Conservation (phyloP, 2,329 filamentous ascomycete genomes). For the Sodiomyces alkalinus region DNA sequence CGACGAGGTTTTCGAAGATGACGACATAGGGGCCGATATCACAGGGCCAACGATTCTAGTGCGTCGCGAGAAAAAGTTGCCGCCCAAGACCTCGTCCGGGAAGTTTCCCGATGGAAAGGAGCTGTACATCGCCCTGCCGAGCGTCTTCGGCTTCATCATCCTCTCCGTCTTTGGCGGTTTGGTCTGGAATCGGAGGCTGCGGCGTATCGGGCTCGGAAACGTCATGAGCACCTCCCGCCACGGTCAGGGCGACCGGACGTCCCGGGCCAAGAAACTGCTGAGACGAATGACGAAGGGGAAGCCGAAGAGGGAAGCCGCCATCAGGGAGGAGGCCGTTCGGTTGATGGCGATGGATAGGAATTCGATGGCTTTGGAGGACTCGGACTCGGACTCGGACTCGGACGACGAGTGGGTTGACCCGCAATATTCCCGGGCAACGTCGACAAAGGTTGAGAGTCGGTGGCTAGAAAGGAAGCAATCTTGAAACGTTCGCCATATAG, state of each 20-base stretch:
- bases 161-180: slow-evolving; percentile 37
- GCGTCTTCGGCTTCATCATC: slow-evolving; percentile 29
- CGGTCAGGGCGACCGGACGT: slow-evolving; percentile 28
- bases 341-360: not conserved
- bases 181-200: slow-evolving; percentile 38
- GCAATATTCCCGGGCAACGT: no score
- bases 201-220: slow-evolving; percentile 33
- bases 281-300: not conserved
- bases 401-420: no score
- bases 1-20: slow-evolving; percentile 18
- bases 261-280: slow-evolving; percentile 11
- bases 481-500: no score
- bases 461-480: no score
- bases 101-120: slow-evolving; percentile 21
- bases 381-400: slow-evolving; percentile 1
- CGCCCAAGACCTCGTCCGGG: slow-evolving; percentile 12
- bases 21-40: slow-evolving; percentile 16
- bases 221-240: slow-evolving; percentile 30
- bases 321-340: not conserved
- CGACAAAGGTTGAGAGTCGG: no score
- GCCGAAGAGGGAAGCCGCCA: not conserved
- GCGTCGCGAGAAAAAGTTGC: slow-evolving; percentile 17
- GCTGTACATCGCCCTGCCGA: slow-evolving; percentile 37
- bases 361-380: not conserved
- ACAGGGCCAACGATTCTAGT: slow-evolving; percentile 27